Conservation (phyloP, 768 basidiomycete species). For the Tricholoma flavovirens region DNA sequence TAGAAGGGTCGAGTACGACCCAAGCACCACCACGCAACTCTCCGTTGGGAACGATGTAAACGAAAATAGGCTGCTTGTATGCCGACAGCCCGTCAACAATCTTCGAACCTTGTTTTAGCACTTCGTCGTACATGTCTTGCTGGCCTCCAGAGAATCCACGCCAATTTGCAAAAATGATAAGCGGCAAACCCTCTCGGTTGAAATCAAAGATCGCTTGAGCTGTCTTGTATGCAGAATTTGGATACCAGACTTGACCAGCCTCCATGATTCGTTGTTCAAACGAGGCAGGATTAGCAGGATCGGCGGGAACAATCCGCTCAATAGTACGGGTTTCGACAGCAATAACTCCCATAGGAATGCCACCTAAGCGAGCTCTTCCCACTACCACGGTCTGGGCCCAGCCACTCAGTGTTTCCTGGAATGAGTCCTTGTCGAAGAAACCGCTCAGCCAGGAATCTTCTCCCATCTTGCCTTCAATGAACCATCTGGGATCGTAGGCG, state of each 20-base stretch:
- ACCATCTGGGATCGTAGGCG: constrained; percentile 95
- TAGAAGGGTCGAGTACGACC: constrained; percentile 98
- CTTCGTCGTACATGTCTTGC: constrained; percentile 98
- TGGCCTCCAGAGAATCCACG: constrained; percentile 99
- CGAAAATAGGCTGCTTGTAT: constrained; percentile 97
- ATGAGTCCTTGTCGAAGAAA: constrained; percentile 96
- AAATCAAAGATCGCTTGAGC: constrained; percentile 99
- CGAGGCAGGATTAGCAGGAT: constrained; percentile 94
- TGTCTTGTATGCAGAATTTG: constrained; percentile 98
- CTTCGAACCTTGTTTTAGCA: constrained; percentile 95
- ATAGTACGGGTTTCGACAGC: constrained; percentile 97
- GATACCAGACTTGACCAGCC: constrained; percentile 99
- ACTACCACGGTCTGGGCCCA: constrained; percentile 99
- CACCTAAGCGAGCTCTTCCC: constrained; percentile 92
- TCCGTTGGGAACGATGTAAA: constrained; percentile 97
- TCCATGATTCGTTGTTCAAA: constrained; percentile 99
- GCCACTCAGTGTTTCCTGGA: constrained; percentile 97
- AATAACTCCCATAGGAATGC: constrained; percentile 96
- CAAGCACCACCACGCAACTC: constrained; percentile 98
- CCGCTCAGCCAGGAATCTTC: constrained; percentile 80
- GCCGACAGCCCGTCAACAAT: constrained; percentile 97
- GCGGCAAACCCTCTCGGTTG: constrained; percentile 91
- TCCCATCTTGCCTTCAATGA: constrained; percentile 91
- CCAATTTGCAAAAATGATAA: constrained; percentile 99
- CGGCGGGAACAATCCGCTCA: constrained; percentile 94